Percentiles rank a stretch among this genome's conserved stretches.
Conservation (phyloP, 1,139 yeast species). For the Pichia cactophila region DNA sequence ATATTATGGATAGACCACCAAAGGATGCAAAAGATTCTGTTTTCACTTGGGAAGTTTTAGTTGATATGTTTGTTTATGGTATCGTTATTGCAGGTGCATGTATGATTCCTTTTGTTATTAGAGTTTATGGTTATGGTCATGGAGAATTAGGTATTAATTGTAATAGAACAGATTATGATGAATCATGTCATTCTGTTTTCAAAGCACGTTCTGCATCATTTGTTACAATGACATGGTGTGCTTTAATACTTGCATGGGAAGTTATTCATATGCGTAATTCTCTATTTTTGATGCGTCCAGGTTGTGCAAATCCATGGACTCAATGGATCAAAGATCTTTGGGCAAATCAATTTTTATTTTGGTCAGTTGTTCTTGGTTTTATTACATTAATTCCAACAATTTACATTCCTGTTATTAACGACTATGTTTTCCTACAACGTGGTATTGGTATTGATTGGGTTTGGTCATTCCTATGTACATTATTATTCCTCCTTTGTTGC, state of each 20-base stretch:
- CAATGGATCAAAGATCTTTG: slow-evolving; percentile 57
- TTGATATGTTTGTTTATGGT: slow-evolving; percentile 74
- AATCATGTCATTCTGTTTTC: slow-evolving; percentile 57
- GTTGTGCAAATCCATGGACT: slow-evolving; percentile 51
- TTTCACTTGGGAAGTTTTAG: slow-evolving; percentile 62
- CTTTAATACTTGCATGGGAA: slow-evolving; percentile 84
- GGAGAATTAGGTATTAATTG: slow-evolving; percentile 65
- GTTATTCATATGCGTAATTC: slow-evolving; percentile 73
- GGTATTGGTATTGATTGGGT: slow-evolving; percentile 85
- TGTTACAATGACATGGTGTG: slow-evolving; percentile 87
- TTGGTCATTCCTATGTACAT: slow-evolving; percentile 56
- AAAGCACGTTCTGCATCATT: slow-evolving; percentile 77
- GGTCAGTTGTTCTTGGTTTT: slow-evolving; percentile 74
- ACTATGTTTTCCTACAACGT: slow-evolving; percentile 66
- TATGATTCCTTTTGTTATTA: slow-evolving; percentile 56
- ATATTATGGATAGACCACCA: slow-evolving; percentile 61
- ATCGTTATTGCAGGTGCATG: slow-evolving; percentile 67
- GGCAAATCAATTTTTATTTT: slow-evolving; percentile 71
- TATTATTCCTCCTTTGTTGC: slow-evolving; percentile 51
- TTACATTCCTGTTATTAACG: slow-evolving; percentile 81
- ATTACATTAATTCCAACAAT: slow-evolving; percentile 73
- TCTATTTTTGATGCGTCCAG: slow-evolving; percentile 68
- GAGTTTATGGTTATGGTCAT: slow-evolving; percentile 58
- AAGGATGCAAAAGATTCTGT: slow-evolving; percentile 48
- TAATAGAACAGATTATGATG: slow-evolving; percentile 41